Conservation (phyloP, 305 asterid species). For the Fraxinus platypoda region DNA sequence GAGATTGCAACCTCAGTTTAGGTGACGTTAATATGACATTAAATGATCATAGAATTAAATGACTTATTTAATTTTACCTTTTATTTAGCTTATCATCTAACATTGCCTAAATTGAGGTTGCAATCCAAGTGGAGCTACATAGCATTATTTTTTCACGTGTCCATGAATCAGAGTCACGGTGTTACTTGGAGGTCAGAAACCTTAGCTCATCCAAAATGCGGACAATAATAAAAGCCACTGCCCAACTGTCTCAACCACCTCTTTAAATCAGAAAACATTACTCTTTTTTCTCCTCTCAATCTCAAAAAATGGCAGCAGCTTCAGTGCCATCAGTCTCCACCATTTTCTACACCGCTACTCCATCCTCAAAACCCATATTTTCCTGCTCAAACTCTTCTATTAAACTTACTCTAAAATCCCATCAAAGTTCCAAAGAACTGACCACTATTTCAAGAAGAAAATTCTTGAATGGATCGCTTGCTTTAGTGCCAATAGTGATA, state of each 20-base stretch:
- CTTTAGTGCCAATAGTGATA: constrained; percentile 42
- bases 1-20: no score
- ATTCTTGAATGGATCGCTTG: constrained; percentile 52
- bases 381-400: constrained; percentile 23
- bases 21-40: no score
- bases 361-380: constrained; percentile 26
- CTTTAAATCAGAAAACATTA: neutral
- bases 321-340: constrained; percentile 32
- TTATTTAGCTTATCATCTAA: no score
- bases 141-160: neutral
- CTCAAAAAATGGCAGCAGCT: constrained; percentile 38
- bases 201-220: constrained; percentile 38
- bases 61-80: no score
- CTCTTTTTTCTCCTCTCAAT: neutral
- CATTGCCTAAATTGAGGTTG: no score
- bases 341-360: constrained; percentile 24
- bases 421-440: constrained; percentile 24
- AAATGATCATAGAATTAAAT: no score
- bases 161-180: neutral
- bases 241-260: constrained; percentile 20
- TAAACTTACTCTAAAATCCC: constrained; percentile 22
- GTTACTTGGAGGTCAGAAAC: neutral
- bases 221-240: constrained; percentile 34
- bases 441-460: constrained; percentile 50
- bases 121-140: neutral